These are phyloP conservation scores for Pseudogymnoascus sp. DNA, from an alignment of 2,329 filamentous ascomycete genomes.

Conservation along the genomic window DNA sequence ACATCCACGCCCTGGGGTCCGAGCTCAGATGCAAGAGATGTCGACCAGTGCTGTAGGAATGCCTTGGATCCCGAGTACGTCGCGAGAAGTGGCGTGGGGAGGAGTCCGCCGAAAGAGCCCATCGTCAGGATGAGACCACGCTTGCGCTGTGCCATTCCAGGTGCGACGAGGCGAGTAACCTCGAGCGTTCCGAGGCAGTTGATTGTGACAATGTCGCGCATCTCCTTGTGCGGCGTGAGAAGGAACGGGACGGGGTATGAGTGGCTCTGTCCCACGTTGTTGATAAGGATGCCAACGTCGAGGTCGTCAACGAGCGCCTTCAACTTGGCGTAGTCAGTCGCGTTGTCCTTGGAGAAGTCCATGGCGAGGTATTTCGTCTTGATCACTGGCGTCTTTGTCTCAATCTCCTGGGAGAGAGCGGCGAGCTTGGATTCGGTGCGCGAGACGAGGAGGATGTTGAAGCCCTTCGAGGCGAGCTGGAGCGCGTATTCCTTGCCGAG, in stretches of 20 bases:
- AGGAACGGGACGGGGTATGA: conserved; percentile 85
- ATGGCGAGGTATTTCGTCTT: conserved; percentile 76
- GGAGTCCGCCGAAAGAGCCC: conserved; percentile 90
- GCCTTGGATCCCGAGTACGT: conserved; percentile 98
- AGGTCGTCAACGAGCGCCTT: conserved; percentile 60
- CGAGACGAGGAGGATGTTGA: conserved; percentile 90
- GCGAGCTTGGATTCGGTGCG: conserved; percentile 91
- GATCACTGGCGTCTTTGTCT: conserved; percentile 51
- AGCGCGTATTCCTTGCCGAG: conserved; percentile 93
- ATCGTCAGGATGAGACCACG: conserved; percentile 89
- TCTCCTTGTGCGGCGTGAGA: conserved; percentile 68
- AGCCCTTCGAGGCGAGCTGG: conserved; percentile 83
- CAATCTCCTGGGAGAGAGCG: conserved; percentile 65
- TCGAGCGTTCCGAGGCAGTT: conserved; percentile 89
- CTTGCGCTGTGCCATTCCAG: conserved; percentile 75
- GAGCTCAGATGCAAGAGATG: conserved; percentile 74
- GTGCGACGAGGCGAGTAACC: conserved; percentile 76
- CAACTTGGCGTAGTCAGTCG: conserved; percentile 71
- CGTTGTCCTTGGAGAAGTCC: conserved; percentile 78
- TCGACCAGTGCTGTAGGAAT: conserved; percentile 95
- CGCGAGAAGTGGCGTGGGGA: conserved; percentile 84
- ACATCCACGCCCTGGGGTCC: conserved; percentile 74
- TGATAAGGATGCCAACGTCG: conserved; percentile 81
- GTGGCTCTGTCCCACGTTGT: conserved; percentile 95
- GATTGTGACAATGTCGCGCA: conserved; percentile 86